Evolutionary conservation across 225 moss, liverwort and hornwort genomes (phyloP).

Genomic region (Bryoerythrophyllum caledonicum): DNA sequence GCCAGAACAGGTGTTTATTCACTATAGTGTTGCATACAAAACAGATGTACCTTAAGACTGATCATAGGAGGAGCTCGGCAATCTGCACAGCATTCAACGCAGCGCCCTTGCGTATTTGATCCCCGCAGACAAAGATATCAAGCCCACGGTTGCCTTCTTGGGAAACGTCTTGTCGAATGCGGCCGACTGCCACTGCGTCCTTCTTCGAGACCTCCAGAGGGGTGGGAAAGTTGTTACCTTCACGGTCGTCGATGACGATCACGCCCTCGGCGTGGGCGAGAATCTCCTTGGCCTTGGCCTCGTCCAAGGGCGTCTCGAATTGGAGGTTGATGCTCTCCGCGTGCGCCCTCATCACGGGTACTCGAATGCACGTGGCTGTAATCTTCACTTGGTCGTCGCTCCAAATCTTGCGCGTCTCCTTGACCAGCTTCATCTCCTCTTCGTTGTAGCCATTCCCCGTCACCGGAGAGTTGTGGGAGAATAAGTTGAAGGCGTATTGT

Average conservation of each 20-base stretch:
- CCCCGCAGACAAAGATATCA: constrained; percentile 93
- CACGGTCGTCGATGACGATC: constrained; percentile 80
- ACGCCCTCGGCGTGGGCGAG: constrained; percentile 73
- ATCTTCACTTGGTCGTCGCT: constrained; percentile 72
- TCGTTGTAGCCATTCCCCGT: constrained; percentile 91
- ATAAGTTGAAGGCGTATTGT: constrained; percentile 94
- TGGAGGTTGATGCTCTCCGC: constrained; percentile 95
- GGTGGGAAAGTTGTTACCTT: constrained; percentile 84
- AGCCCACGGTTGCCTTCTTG: constrained; percentile 85
- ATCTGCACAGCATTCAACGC: constrained; percentile 98
- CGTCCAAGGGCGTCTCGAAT: constrained; percentile 80
- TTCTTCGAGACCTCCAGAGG: constrained; percentile 86
- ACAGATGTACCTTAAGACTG: too few species aligned
- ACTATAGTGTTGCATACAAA: too few species aligned
- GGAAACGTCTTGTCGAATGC: constrained; percentile 87
- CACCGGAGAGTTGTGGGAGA: constrained; percentile 93
- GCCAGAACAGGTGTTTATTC: too few species aligned
- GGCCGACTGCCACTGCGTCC: constrained; percentile 93
- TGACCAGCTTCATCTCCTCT: constrained; percentile 99
- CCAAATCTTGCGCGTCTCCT: constrained; percentile 98
- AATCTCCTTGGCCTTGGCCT: constrained; percentile 73
- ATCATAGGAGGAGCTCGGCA: constrained; percentile 75
- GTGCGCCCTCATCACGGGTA: constrained; percentile 94
- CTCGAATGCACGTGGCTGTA: constrained; percentile 91
- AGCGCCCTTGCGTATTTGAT: constrained; percentile 99